Percentiles rank a stretch among this genome's conserved stretches.
Conservation (phyloP, 805 yeast genomes). For the Dipodascus geniculatus region DNA sequence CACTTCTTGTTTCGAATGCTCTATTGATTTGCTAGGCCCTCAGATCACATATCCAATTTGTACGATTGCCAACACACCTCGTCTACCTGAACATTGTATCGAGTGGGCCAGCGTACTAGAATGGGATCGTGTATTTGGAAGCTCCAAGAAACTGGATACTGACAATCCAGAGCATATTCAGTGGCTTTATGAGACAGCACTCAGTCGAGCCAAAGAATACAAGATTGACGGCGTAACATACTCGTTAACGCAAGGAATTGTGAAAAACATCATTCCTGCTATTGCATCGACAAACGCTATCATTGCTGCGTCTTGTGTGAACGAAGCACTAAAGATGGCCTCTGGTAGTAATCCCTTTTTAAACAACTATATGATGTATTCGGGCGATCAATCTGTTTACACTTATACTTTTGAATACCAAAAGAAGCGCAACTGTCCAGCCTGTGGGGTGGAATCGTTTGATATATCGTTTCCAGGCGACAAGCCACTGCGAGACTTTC, state of each 20-base stretch:
- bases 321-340: constrained; percentile 71
- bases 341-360: constrained; percentile 56
- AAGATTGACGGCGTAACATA: constrained; percentile 62
- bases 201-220: constrained; percentile 48
- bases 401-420: constrained; percentile 60
- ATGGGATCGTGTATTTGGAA: constrained; percentile 44
- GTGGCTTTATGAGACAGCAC: constrained; percentile 46
- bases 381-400: constrained; percentile 72
- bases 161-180: constrained; percentile 58
- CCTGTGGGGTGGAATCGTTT: constrained; percentile 44
- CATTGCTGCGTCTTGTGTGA: constrained; percentile 79
- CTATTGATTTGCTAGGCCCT: constrained; percentile 53
- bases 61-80: constrained; percentile 89
- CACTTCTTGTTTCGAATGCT: constrained; percentile 89
- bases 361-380: constrained; percentile 74
- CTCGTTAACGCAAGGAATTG: constrained; percentile 69
- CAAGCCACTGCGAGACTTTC: constrained; percentile 31
- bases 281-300: constrained; percentile 91
- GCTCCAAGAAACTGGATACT: constrained; percentile 42
- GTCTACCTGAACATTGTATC: constrained; percentile 87
- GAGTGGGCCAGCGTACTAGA: constrained; percentile 76
- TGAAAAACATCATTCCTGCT: constrained; percentile 86
- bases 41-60: constrained; percentile 74
- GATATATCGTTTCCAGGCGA: constrained; percentile 12
- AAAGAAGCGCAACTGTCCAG: constrained; percentile 53